These are phyloP conservation scores for Talaromyces borbonicus DNA, from an alignment of 495 filamentous ascomycete genomes.

Conservation along the genomic window DNA sequence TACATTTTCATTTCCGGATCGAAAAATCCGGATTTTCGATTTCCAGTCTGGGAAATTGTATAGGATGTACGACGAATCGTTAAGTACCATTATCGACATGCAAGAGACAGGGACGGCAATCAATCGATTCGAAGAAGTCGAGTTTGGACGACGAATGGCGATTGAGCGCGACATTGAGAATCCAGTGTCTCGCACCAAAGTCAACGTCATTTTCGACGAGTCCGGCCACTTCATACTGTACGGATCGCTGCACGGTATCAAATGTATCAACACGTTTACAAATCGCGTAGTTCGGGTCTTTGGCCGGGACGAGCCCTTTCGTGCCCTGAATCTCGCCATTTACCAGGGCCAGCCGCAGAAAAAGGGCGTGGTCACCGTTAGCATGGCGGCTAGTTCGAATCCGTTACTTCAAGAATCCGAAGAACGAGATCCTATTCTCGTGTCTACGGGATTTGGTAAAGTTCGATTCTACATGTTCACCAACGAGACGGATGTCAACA, in stretches of 20 bases:
- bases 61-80: slow-evolving; percentile 89
- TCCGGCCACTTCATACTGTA: slow-evolving; percentile 92
- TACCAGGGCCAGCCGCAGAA: slow-evolving; percentile 93
- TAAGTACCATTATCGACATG: slow-evolving; percentile 79
- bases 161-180: slow-evolving; percentile 79
- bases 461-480: slow-evolving; percentile 97
- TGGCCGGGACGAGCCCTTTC: slow-evolving; percentile 78
- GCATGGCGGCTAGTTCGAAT: slow-evolving; percentile 92
- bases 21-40: slow-evolving; percentile 85
- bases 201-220: slow-evolving; percentile 90
- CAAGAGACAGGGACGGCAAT: slow-evolving; percentile 81
- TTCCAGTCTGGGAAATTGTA: slow-evolving; percentile 81
- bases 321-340: slow-evolving; percentile 71
- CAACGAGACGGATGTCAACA: slow-evolving; percentile 74
- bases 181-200: slow-evolving; percentile 53
- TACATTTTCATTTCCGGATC: slow-evolving; percentile 87
- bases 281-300: slow-evolving; percentile 84
- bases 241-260: slow-evolving; percentile 81
- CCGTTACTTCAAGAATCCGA: slow-evolving; percentile 90
- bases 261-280: slow-evolving; percentile 90
- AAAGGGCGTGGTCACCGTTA: slow-evolving; percentile 87
- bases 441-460: slow-evolving; percentile 76
- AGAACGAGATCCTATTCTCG: slow-evolving; percentile 79
- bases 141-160: slow-evolving; percentile 84
- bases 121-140: slow-evolving; percentile 72